Percentiles rank a stretch among this genome's conserved stretches.
phyloP scores from a whole-genome alignment of 176 grass and related monocot genomes.

The Phragmites australis region DNA sequence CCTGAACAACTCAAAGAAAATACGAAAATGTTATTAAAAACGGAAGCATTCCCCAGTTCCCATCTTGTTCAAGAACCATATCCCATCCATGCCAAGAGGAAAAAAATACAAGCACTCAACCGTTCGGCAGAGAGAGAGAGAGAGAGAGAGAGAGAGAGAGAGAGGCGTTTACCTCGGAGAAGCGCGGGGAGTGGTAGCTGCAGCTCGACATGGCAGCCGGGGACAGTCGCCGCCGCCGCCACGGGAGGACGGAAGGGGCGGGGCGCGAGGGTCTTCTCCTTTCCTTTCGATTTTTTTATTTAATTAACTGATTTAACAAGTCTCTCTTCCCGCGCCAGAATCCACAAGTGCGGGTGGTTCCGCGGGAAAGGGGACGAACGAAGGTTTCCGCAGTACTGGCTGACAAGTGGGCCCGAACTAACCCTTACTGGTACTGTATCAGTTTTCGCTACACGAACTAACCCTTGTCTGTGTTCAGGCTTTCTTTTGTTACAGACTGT shows the following conservation, averaged over 20 bases:
- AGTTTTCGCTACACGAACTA: neutral
- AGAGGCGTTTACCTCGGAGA: conserved; percentile 65
- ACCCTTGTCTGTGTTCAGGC: neutral
- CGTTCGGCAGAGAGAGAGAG: neutral
- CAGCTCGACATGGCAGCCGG: conserved; percentile 53
- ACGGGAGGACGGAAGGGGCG: conserved; percentile 11
- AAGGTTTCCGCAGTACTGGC: neutral
- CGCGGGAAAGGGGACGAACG: neutral
- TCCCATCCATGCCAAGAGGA: neutral
- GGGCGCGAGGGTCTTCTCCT: conserved; percentile 15
- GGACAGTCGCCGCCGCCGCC: conserved; percentile 45
- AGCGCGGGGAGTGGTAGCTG: conserved; percentile 67
- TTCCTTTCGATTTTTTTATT: neutral
- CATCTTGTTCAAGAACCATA: neutral
- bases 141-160: neutral
- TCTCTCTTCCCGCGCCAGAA: conserved; percentile 34
- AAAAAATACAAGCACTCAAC: neutral
- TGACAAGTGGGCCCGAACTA: neutral
- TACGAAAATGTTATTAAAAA: neutral
- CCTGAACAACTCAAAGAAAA: conserved; percentile 48
- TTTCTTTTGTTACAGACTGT: neutral
- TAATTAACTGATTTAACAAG: neutral
- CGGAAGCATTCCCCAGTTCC: neutral
- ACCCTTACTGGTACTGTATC: neutral
- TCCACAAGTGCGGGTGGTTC: neutral